A percentile compares a stretch with the other conserved stretches of the same genome.
Evolutionary conservation across 2,329 filamentous ascomycete species (phyloP).

Genomic region (Plenodomus lindquistii): DNA sequence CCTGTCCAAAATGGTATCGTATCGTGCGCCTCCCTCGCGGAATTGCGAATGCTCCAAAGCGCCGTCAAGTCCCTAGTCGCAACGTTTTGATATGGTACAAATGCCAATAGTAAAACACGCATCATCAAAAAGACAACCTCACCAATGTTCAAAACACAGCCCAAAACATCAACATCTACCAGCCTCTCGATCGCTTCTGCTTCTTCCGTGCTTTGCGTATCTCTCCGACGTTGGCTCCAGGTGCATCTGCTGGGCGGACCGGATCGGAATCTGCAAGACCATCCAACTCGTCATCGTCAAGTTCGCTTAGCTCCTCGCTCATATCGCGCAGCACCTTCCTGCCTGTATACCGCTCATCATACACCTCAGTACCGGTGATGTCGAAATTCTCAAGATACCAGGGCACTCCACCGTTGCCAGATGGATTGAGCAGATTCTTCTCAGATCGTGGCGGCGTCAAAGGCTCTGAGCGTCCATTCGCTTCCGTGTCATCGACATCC

Average conservation of each 20-base stretch:
- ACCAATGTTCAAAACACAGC: conserved; percentile 12
- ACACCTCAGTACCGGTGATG: conserved; percentile 76
- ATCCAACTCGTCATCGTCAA: conserved; percentile 87
- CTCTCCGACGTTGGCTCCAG: conserved; percentile 27
- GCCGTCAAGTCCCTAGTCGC: conserved; percentile 7
- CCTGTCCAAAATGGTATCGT: not conserved
- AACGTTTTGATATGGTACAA: conserved; percentile 25
- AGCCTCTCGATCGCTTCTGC: conserved; percentile 34
- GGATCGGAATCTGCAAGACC: conserved; percentile 52
- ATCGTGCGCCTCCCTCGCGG: not conserved
- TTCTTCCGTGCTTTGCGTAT: conserved; percentile 36
- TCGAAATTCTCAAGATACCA: conserved; percentile 88
- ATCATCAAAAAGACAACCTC: conserved; percentile 9
- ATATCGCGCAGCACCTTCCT: conserved; percentile 72
- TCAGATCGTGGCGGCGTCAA: conserved; percentile 68
- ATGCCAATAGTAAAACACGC: conserved; percentile 21
- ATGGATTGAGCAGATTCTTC: conserved; percentile 53
- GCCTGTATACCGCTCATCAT: conserved; percentile 72
- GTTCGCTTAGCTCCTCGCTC: conserved; percentile 87
- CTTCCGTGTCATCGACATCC: conserved; percentile 22
- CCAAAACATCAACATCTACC: conserved; percentile 15
- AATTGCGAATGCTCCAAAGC: not conserved
- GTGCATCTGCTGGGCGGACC: conserved; percentile 27
- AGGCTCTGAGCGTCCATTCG: conserved; percentile 47
- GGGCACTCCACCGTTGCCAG: conserved; percentile 69